Conservation (phyloP, 306 rosid species). For the Senna tora region DNA sequence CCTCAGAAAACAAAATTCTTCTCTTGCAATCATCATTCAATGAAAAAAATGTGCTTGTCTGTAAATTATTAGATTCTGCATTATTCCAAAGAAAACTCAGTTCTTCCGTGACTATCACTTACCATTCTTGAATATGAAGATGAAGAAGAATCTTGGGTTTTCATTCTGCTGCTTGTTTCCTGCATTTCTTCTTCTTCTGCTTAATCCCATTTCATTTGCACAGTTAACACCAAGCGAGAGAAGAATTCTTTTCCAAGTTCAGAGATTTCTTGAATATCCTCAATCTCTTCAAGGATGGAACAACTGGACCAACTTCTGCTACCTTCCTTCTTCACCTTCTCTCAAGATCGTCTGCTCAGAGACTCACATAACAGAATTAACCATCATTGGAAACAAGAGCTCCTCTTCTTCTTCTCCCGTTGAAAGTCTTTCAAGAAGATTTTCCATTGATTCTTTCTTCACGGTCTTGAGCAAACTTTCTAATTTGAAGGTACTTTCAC, state of each 20-base stretch:
- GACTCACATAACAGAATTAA: slow-evolving; percentile 60
- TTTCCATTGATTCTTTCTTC: slow-evolving; percentile 80
- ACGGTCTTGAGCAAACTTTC: slow-evolving; percentile 79
- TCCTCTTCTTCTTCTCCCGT: slow-evolving; percentile 46
- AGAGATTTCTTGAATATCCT: slow-evolving; percentile 80
- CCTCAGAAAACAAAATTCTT: slow-evolving; percentile 30
- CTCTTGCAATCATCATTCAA: slow-evolving; percentile 31
- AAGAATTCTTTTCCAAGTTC: slow-evolving; percentile 68
- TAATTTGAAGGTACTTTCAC: slow-evolving; percentile 60
- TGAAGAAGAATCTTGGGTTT: slow-evolving; percentile 57
- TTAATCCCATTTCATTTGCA: slow-evolving; percentile 52
- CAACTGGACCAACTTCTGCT: slow-evolving; percentile 85
- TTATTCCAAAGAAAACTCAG: background rate
- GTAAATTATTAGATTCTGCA: slow-evolving; percentile 26
- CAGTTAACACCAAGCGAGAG: slow-evolving; percentile 60
- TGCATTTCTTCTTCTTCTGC: slow-evolving; percentile 43
- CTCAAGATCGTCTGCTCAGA: slow-evolving; percentile 70
- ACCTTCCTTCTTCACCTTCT: slow-evolving; percentile 67
- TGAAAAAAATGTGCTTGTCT: slow-evolving; percentile 35
- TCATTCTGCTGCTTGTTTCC: slow-evolving; percentile 45
- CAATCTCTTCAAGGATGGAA: slow-evolving; percentile 71
- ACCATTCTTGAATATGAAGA: slow-evolving; percentile 46
- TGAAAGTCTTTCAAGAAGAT: slow-evolving; percentile 57
- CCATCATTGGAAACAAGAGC: slow-evolving; percentile 62
- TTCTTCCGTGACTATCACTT: background rate